A percentile compares a stretch with the other conserved stretches of the same genome.
These are phyloP conservation scores for Gracilaria vermiculophylla DNA, from an alignment of 23 red algal species.

Conservation along the genomic window DNA sequence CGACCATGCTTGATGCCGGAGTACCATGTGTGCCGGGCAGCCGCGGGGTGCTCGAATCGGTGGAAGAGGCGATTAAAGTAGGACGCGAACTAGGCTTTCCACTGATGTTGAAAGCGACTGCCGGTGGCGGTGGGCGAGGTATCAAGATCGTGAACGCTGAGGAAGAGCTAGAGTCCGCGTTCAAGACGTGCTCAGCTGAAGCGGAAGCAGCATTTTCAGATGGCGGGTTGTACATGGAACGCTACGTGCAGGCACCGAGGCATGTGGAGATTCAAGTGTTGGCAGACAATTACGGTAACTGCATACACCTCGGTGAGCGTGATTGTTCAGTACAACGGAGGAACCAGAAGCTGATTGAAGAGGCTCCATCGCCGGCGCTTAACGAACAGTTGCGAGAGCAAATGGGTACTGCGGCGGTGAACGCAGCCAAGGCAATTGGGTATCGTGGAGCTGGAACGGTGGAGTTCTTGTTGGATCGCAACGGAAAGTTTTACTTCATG, in stretches of 20 bases:
- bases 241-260: constrained; percentile 76
- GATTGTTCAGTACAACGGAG: constrained; percentile 95
- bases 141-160: constrained; percentile 81
- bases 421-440: constrained; percentile 83
- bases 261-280: constrained; percentile 98
- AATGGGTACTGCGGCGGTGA: constrained; percentile 83
- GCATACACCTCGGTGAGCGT: constrained; percentile 84
- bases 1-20: constrained; percentile 77
- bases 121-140: constrained; percentile 91
- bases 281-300: constrained; percentile 84
- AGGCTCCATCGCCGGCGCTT: constrained; percentile 87
- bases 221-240: constrained; percentile 85
- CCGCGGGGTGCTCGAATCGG: constrained; percentile 45
- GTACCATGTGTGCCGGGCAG: constrained; percentile 87
- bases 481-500: constrained; percentile 93
- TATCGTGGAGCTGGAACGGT: constrained; percentile 95
- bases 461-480: constrained; percentile 89
- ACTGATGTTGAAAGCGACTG: constrained; percentile 90
- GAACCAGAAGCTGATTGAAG: constrained; percentile 97
- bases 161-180: constrained; percentile 60
- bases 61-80: constrained; percentile 33
- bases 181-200: constrained; percentile 76
- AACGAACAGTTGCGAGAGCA: constrained; percentile 43
- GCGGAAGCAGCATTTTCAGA: constrained; percentile 82
- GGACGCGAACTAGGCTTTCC: constrained; percentile 77